Conservation (phyloP, 1,284 basidiomycete species). For the Omphalotus olearius region DNA sequence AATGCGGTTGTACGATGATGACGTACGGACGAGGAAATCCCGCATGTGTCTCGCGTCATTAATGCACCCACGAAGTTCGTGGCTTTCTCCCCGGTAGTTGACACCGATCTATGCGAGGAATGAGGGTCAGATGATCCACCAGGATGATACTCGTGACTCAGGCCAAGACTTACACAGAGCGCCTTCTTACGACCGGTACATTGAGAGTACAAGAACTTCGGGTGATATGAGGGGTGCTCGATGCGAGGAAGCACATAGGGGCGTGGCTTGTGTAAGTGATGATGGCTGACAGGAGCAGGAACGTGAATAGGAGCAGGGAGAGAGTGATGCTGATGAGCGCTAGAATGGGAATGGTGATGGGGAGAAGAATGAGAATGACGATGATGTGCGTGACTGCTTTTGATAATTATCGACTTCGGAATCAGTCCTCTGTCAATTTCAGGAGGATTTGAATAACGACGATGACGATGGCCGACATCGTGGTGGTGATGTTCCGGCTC, state of each 20-base stretch:
- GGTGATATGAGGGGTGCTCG: slow-evolving; percentile 12
- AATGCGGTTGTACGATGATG: background rate
- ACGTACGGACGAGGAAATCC: slow-evolving; percentile 66
- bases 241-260: slow-evolving; percentile 1
- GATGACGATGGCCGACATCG: background rate
- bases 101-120: slow-evolving; percentile 59
- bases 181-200: slow-evolving; percentile 73
- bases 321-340: too few relatives aligned
- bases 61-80: slow-evolving; percentile 63
- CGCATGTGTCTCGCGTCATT: slow-evolving; percentile 78
- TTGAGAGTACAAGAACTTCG: slow-evolving; percentile 57
- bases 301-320: slow-evolving; percentile 10
- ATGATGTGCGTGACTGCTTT: slow-evolving; percentile 4
- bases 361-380: slow-evolving; percentile 8
- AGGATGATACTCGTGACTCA: background rate
- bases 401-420: slow-evolving; percentile 1
- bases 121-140: slow-evolving; percentile 11
- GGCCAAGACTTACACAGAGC: slow-evolving; percentile 49
- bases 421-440: slow-evolving; percentile 6
- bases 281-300: background rate
- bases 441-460: slow-evolving; percentile 2
- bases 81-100: slow-evolving; percentile 67
- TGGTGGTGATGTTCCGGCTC: slow-evolving; percentile 2
- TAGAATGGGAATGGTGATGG: slow-evolving; percentile 6
- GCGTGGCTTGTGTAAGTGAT: slow-evolving; percentile 3